These are phyloP conservation scores for Fomitopsis palustris DNA, from an alignment of 1,284 basidiomycete species.

Conservation along the genomic window DNA sequence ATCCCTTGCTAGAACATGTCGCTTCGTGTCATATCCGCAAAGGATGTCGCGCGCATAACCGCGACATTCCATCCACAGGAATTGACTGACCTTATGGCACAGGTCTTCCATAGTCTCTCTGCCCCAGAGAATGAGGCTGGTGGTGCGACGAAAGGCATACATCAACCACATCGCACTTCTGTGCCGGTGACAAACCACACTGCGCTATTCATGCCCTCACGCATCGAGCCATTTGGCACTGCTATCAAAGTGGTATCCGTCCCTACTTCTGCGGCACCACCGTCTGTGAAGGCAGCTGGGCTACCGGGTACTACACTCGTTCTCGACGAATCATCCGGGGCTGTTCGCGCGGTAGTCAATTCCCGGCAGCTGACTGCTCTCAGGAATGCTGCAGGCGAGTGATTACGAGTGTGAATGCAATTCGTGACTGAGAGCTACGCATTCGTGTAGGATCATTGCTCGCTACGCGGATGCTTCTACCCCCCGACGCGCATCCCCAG, in stretches of 20 bases:
- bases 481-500: conserved; percentile 35
- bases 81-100: conserved; percentile 52
- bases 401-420: background rate
- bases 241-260: conserved; percentile 75
- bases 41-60: conserved; percentile 45
- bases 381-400: conserved; percentile 74
- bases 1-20: conserved; percentile 22
- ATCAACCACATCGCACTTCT: conserved; percentile 47
- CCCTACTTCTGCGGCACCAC: conserved; percentile 40
- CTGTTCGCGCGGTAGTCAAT: conserved; percentile 71
- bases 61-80: conserved; percentile 38
- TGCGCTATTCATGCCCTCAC: conserved; percentile 70
- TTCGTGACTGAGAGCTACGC: background rate
- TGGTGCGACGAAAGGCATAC: conserved; percentile 17
- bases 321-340: conserved; percentile 67
- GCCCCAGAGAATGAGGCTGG: conserved; percentile 10
- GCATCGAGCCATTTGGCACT: conserved; percentile 43
- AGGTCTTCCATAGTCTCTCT: conserved; percentile 39
- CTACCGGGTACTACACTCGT: conserved; percentile 77
- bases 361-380: conserved; percentile 74
- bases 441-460: conserved; percentile 61
- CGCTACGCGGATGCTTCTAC: conserved; percentile 53
- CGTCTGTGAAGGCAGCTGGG: conserved; percentile 38
- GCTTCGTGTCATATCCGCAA: conserved; percentile 50
- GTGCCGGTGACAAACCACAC: conserved; percentile 49